Evolutionary conservation across 2,329 filamentous ascomycete species (phyloP).

Genomic region (Beauveria bassiana): DNA sequence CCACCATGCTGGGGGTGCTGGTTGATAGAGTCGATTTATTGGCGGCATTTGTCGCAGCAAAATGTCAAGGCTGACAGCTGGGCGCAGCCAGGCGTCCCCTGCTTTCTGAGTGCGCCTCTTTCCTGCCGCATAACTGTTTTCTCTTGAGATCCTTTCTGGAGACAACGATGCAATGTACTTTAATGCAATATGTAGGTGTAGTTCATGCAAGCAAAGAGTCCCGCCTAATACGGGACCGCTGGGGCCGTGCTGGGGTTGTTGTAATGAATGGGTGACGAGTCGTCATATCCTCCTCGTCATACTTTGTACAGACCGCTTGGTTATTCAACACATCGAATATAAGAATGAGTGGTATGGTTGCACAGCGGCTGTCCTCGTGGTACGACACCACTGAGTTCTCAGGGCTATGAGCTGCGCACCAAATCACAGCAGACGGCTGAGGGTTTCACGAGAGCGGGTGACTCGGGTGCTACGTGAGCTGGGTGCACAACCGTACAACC

Average conservation of each 20-base stretch:
- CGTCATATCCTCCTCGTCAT: neutral
- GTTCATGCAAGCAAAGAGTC: slow-evolving; percentile 2
- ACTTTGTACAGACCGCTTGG: too few species aligned
- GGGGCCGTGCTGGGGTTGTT: neutral
- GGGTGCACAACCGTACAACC: neutral
- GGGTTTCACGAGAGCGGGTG: neutral
- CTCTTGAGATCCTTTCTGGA: neutral
- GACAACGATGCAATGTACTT: neutral
- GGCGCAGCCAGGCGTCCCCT: neutral
- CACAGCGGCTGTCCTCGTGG: neutral
- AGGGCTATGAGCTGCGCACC: neutral
- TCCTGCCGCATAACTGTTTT: neutral
- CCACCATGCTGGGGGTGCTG: neutral
- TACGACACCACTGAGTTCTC: neutral
- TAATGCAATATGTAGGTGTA: neutral
- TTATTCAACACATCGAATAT: neutral
- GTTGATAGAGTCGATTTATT: neutral
- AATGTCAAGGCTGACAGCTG: neutral
- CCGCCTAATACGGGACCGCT: neutral
- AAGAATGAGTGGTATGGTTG: neutral
- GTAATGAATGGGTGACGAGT: neutral
- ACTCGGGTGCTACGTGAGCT: neutral
- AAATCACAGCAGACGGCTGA: neutral
- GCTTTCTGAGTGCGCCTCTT: neutral
- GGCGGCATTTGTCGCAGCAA: neutral